A percentile compares a stretch with the other conserved stretches of the same genome.
These are phyloP conservation scores for Carallia pectinifolia DNA, from an alignment of 345 rosid genomes.

Conservation along the genomic window DNA sequence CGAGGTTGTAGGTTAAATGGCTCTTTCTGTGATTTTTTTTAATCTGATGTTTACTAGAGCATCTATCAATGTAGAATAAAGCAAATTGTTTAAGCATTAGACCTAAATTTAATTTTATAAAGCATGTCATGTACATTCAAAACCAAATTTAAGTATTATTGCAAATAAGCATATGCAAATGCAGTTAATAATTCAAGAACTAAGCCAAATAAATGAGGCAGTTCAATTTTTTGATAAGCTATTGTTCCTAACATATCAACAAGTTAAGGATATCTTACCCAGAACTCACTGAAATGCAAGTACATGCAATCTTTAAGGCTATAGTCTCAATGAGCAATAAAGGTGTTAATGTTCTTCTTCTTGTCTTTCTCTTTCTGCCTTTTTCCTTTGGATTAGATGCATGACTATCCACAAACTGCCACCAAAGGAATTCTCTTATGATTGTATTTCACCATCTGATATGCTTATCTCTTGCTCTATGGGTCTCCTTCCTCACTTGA, in stretches of 20 bases:
- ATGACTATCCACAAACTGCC: background rate
- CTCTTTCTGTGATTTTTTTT: conserved; percentile 7
- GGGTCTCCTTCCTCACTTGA: too few relatives aligned
- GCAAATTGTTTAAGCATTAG: too few relatives aligned
- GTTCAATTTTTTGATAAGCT: background rate
- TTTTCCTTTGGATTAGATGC: background rate
- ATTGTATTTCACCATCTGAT: too few relatives aligned
- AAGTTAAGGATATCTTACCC: conserved; percentile 94
- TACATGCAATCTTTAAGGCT: conserved; percentile 86
- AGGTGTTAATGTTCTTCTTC: conserved; percentile 70
- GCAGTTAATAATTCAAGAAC: background rate
- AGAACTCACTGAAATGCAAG: conserved; percentile 94
- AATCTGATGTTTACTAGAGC: background rate
- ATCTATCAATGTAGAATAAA: background rate
- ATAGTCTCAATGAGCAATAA: conserved; percentile 69
- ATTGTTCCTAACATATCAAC: conserved; percentile 18
- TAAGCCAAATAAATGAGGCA: background rate
- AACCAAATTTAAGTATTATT: background rate
- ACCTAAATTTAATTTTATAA: too few relatives aligned
- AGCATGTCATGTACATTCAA: background rate
- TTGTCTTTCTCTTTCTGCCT: background rate
- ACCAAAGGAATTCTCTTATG: too few relatives aligned
- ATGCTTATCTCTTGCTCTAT: too few relatives aligned
- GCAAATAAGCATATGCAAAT: background rate
- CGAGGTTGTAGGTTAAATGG: conserved; percentile 85